Conservation (phyloP, 352 stramenopile species). For the Phytophthora fragariaefolia region DNA sequence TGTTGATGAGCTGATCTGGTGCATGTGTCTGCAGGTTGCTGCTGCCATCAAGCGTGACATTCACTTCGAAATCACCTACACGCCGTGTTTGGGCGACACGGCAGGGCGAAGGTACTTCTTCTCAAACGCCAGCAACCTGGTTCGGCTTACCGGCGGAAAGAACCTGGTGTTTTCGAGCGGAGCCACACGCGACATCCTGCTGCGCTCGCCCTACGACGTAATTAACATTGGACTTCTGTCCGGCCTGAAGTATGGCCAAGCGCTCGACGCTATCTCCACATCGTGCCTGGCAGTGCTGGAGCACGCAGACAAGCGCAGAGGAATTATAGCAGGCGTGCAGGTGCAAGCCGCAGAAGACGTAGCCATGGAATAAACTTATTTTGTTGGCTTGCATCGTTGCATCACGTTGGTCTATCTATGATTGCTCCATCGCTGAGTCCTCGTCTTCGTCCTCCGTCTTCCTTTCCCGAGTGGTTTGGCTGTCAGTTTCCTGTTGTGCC, state of each 20-base stretch:
- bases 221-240: slow-evolving; percentile 81
- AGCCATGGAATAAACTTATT: slow-evolving; percentile 51
- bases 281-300: slow-evolving; percentile 62
- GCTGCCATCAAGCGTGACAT: slow-evolving; percentile 74
- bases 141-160: slow-evolving; percentile 70
- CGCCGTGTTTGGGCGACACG: slow-evolving; percentile 76
- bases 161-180: slow-evolving; percentile 80
- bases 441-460: slow-evolving; percentile 28
- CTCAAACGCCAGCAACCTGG: slow-evolving; percentile 81
- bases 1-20: background rate
- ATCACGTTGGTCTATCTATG: slow-evolving; percentile 11
- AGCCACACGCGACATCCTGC: slow-evolving; percentile 73
- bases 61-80: slow-evolving; percentile 86
- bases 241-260: slow-evolving; percentile 75
- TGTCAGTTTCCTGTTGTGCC: slow-evolving; percentile 14
- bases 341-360: slow-evolving; percentile 45
- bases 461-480: slow-evolving; percentile 7
- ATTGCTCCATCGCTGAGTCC: slow-evolving; percentile 40
- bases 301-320: slow-evolving; percentile 63
- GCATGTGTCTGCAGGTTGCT: slow-evolving; percentile 49
- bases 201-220: slow-evolving; percentile 84
- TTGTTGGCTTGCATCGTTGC: slow-evolving; percentile 7
- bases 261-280: slow-evolving; percentile 68
- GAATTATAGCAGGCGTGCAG: slow-evolving; percentile 53
- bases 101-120: slow-evolving; percentile 86